Evolutionary conservation across 2,329 filamentous ascomycete genomes (phyloP).

Genomic region (Lomentospora prolificans): DNA sequence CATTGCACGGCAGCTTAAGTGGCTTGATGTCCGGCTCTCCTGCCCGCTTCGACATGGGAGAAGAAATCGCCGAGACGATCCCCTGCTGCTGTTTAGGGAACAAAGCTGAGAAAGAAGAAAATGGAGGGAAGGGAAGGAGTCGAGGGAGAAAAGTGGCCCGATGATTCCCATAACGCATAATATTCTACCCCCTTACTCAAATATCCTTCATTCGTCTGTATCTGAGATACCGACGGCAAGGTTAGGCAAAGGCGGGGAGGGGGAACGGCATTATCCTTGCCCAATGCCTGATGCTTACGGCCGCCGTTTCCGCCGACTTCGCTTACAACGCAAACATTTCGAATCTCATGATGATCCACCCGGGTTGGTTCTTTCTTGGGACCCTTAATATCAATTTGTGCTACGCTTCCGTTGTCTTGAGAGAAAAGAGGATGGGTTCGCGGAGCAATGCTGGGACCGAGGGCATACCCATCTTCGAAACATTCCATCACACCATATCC

Average conservation of each 20-base stretch:
- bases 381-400: background rate
- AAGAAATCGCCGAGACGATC: slow-evolving; percentile 3
- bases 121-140: background rate
- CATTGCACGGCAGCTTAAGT: background rate
- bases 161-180: background rate
- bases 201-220: background rate
- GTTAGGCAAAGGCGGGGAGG: background rate
- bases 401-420: background rate
- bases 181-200: background rate
- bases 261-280: background rate
- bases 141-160: background rate
- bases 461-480: background rate
- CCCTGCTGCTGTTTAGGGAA: background rate
- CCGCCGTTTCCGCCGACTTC: background rate
- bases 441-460: background rate
- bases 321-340: background rate
- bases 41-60: background rate
- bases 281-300: background rate
- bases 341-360: slow-evolving; percentile 1
- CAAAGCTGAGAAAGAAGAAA: no score
- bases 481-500: background rate
- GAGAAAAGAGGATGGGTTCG: background rate
- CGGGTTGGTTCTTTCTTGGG: background rate
- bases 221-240: background rate
- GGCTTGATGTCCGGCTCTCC: background rate